Percentiles rank a stretch among this genome's conserved stretches.
Conservation (phyloP, 208 protist species). For the Crithidia fasciculata region DNA sequence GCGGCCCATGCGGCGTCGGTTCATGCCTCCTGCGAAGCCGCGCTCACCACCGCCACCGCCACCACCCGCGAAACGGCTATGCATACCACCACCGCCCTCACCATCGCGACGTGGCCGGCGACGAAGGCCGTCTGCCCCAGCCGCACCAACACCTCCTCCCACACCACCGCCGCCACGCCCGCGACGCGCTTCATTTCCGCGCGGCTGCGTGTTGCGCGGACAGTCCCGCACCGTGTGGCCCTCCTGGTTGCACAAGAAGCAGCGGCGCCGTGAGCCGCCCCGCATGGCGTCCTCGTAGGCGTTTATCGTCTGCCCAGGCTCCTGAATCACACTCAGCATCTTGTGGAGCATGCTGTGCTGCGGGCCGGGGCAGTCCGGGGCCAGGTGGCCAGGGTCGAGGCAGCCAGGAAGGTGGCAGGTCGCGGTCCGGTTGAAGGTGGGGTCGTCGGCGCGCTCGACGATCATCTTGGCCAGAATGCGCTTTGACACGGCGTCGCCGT, state of each 20-base stretch:
- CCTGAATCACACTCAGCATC: conserved; percentile 63
- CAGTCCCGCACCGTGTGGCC: conserved; percentile 81
- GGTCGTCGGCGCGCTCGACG: conserved; percentile 69
- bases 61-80: neutral
- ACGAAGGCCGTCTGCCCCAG: conserved; percentile 13
- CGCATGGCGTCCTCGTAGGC: conserved; percentile 51
- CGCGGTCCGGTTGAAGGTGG: conserved; percentile 73
- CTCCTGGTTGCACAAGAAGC: conserved; percentile 84
- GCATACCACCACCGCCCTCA: neutral
- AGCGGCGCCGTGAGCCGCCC: conserved; percentile 49
- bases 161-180: conserved; percentile 15
- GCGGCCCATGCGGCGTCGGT: conserved; percentile 28
- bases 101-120: conserved; percentile 29
- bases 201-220: conserved; percentile 62
- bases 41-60: neutral
- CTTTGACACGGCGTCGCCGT: conserved; percentile 71
- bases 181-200: conserved; percentile 27
- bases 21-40: neutral
- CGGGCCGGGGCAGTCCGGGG: conserved; percentile 78
- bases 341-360: conserved; percentile 73
- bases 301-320: conserved; percentile 69
- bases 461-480: conserved; percentile 73
- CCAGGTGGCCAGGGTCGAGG: conserved; percentile 88
- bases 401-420: conserved; percentile 82
- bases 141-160: neutral